Conservation (phyloP, 768 basidiomycete species). For the Termitomyces eurrhizus region DNA sequence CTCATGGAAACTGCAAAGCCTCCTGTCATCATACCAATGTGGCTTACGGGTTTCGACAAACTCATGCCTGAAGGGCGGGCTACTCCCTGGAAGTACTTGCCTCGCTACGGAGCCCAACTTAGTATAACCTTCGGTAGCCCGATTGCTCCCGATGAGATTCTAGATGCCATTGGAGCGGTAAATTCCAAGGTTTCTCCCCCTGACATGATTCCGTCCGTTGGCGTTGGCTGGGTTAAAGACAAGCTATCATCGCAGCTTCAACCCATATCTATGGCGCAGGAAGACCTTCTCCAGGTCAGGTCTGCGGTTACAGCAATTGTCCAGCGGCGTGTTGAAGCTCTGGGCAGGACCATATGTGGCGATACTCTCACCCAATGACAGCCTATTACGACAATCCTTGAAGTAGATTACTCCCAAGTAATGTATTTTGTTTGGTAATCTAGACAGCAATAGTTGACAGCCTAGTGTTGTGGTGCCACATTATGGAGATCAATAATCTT, state of each 20-base stretch:
- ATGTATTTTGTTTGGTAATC: conserved; percentile 2
- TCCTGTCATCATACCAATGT: conserved; percentile 88
- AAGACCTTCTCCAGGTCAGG: conserved; percentile 37
- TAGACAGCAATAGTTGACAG: not conserved
- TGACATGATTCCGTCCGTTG: conserved; percentile 13
- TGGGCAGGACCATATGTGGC: conserved; percentile 51
- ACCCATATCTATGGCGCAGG: not conserved
- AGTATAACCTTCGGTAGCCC: conserved; percentile 82
- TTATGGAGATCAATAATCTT: conserved; percentile 16
- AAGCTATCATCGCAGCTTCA: conserved; percentile 1
- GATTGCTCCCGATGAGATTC: conserved; percentile 41
- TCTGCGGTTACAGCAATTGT: conserved; percentile 52
- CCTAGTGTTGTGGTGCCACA: conserved; percentile 5
- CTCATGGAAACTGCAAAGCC: conserved; percentile 56
- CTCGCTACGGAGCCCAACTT: conserved; percentile 57
- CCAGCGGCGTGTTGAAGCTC: conserved; percentile 47
- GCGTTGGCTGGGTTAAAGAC: conserved; percentile 23
- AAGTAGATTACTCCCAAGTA: conserved; percentile 5
- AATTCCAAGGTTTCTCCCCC: not conserved
- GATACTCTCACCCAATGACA: conserved; percentile 20
- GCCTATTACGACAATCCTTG: not conserved
- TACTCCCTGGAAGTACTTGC: conserved; percentile 70
- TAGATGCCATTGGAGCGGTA: conserved; percentile 13
- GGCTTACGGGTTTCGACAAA: conserved; percentile 83
- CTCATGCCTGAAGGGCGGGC: conserved; percentile 86